Evolutionary conservation across 163 green algal genomes (phyloP), one percentile per base, ranked within the genome.

Genomic region (Scenedesmus sp.): DNA sequence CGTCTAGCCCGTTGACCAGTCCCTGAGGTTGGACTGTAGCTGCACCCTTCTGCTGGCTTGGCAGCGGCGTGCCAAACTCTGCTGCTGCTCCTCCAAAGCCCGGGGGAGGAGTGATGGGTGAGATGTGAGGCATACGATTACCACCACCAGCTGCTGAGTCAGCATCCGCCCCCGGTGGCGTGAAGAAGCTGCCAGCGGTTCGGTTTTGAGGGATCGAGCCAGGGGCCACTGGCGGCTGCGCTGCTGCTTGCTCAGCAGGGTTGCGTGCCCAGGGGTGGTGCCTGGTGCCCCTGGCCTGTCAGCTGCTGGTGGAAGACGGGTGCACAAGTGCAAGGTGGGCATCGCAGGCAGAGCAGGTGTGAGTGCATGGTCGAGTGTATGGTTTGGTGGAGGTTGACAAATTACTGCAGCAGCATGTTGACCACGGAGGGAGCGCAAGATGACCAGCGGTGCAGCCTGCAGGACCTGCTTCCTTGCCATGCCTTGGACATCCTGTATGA

Each of bases 181-280:
- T 89, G 65, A 89, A 89, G 65, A 89, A 89, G 84, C 84, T 89
- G 65, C 84, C 65, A n/a, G 65, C 26, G 1, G 61, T 89, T 26
- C 72, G 43, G n/a, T 83, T 82, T 1, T 56, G 30, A 35, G 65
- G 42, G 30, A 83, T 80, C 6, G 84, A 82, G 22, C 65, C 84
- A 20, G 84, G 65, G 33, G 65, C 84, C 24, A 53, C 42, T 35
- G 84, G 65, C 76, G 26, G 76, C 76, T 83, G 37, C n/a, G n/a
- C 76, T 44, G 76, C 81, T 86, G 81, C 81, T 51, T 87, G 81
- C 49, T 87, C 83, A 2, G n/a, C 65, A 0, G 37, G 33, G 18
- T 81, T 83, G 26, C 61, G 49, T 10, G 84, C 42, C 84, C 84
- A 82, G 13, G 83, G 0, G 61, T 83, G 5, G 61, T 81, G 40